Base-by-base conservation (phyloP, 495 filamentous ascomycete species). In the Hyaloscypha variabilis region DNA sequence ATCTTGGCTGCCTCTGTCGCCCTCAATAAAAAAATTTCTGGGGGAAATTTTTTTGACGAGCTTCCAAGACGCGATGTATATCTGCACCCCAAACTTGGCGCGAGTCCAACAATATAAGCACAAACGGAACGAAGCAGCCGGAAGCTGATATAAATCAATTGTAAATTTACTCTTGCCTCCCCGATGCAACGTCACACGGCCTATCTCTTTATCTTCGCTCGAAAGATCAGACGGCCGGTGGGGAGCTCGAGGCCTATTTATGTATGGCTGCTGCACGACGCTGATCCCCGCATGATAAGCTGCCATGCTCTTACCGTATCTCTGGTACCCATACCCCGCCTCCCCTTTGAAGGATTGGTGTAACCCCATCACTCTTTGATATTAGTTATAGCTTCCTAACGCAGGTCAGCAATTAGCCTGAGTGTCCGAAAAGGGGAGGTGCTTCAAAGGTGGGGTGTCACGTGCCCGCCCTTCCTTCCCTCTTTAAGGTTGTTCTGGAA, bases 1-100 rank as follows among this genome's bases (percentile, higher is more conserved):
- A 79, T 79, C 42, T 65, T 60, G 60, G 11, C 30, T 17, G 39
- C 39, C 3, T 36, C 31, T 36, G 13, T 13, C n/a, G n/a, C 31
- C 0, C 31, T 34, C 39, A n/a, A 23, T 17, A 5, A n/a, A 55
- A 55, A 26, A 24, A n/a, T n/a, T n/a, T n/a, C n/a, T n/a, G n/a
- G n/a, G n/a, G n/a, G n/a, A n/a, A n/a, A n/a, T n/a, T n/a, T n/a
- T n/a, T 36, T 36, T 5, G 31, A 13, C 39, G 13, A 46, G 19
- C 0, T 46, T 46, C 39, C 6, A 46, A 34, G 39, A 17, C 1
- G 11, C 6, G 31, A 34, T 11, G 17, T 4, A 14, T 46, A 17
- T 46, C 39, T 46, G 39, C 39, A 46, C 39, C 39, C 39, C 6
- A 46, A 14, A 17, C 39, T 46, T 17, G 39, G 39, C 39, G 10